These are phyloP conservation scores for Botrytis elliptica DNA, from an alignment of 2,329 filamentous ascomycete genomes.

Conservation along the genomic window DNA sequence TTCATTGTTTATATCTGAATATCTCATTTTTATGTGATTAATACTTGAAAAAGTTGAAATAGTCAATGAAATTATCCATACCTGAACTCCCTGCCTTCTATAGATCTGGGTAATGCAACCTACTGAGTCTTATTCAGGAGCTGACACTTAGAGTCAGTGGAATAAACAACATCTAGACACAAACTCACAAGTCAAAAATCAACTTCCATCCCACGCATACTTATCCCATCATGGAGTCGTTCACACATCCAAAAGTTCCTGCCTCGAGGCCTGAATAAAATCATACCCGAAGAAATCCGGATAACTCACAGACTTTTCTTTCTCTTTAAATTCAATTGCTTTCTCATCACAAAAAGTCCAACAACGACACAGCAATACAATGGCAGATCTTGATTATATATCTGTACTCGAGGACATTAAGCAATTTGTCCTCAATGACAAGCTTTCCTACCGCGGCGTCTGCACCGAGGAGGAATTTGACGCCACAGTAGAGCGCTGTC, in stretches of 20 bases:
- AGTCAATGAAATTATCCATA: not conserved
- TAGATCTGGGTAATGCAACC: fast-evolving
- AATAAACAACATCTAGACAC: not conserved
- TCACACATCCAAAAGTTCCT: not conserved
- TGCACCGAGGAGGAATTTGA: not conserved
- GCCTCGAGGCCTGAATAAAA: not conserved
- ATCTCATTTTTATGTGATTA: not conserved
- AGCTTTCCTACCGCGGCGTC: not conserved
- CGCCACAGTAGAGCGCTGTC: not conserved
- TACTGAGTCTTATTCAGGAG: not conserved
- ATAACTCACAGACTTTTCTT: not conserved
- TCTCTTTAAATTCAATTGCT: not conserved
- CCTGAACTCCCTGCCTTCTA: not conserved
- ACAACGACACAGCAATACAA: not conserved
- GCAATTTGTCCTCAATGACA: not conserved
- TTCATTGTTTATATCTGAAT: fast-evolving
- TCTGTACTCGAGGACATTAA: not conserved
- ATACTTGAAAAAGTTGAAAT: not conserved
- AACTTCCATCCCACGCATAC: not conserved
- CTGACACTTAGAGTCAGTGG: fast-evolving
- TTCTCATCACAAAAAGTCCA: not conserved
- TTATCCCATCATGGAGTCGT: not conserved
- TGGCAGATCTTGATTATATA: not conserved
- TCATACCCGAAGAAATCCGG: not conserved
- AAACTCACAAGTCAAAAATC: not conserved